These are phyloP conservation scores for Colletotrichum costaricense DNA, from an alignment of 2,329 filamentous ascomycete species.

Conservation along the genomic window DNA sequence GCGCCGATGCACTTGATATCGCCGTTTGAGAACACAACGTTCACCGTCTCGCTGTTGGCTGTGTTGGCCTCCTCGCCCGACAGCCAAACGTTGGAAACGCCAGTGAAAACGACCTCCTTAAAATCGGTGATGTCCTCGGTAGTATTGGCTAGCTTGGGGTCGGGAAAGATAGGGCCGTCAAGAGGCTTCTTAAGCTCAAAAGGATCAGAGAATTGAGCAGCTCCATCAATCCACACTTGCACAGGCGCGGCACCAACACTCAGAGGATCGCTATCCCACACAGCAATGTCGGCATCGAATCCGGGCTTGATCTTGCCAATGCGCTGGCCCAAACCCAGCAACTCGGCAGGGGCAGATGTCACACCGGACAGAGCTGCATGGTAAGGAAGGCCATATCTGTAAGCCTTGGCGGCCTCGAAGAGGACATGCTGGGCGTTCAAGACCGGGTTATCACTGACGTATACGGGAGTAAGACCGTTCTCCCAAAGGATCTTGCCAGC, in stretches of 20 bases:
- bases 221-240: conserved; percentile 74
- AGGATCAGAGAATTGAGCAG: conserved; percentile 65
- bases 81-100: conserved; percentile 64
- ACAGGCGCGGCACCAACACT: conserved; percentile 69
- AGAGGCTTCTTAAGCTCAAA: conserved; percentile 65
- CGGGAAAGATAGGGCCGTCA: conserved; percentile 50
- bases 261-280: conserved; percentile 73
- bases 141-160: conserved; percentile 53
- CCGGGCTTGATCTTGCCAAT: conserved; percentile 72
- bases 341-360: conserved; percentile 68
- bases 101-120: conserved; percentile 64
- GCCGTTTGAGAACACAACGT: conserved; percentile 64
- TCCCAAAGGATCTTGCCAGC: conserved; percentile 76
- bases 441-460: conserved; percentile 78
- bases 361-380: conserved; percentile 69
- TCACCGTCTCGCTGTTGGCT: conserved; percentile 46
- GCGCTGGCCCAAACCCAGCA: conserved; percentile 67
- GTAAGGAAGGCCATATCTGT: conserved; percentile 70
- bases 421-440: conserved; percentile 77
- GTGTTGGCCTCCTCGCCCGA: conserved; percentile 47
- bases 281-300: conserved; percentile 70
- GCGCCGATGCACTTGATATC: conserved; percentile 66
- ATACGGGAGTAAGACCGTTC: conserved; percentile 72
- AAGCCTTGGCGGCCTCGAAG: conserved; percentile 71
- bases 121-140: conserved; percentile 53